Evolutionary conservation across 768 basidiomycete species (phyloP), one percentile per base, ranked within the genome.

Genomic region (Neoboletus subvelutipes): DNA sequence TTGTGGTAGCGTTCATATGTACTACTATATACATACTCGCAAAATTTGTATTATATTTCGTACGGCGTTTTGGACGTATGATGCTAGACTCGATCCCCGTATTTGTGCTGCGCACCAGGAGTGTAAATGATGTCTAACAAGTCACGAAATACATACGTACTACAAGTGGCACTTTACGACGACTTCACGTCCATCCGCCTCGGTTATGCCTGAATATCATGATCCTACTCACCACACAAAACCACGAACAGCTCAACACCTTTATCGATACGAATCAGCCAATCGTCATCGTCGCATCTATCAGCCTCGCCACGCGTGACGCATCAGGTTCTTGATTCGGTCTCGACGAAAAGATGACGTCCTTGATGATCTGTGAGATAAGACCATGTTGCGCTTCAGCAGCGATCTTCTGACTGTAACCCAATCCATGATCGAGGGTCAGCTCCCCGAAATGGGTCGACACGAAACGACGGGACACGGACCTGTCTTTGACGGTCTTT

Each of bases 401-500:
- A 0, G 94, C 86, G 52, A 98, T 92, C 65, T 90, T 94, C 40
- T 85, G 87, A 69, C 95, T 98, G 64, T 28, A 12, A 51, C 34
- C 31, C 5, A 31, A 36, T 5, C 28, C 26, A 7, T 12, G 7
- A 17, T 37, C 17, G 29, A 6, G 29, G 28, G 5, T 28, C 28
- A 28, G 28, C 5, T 28, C 28, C 28, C 31, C n/a, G 42, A 47
- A 20, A 34, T 3, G 34, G 11, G 53, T 13, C 22, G 36, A 46
- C 34, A 15, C 34, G 42, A 29, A 29, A 39, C 20, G 15, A 46
- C 43, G 15, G 4, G 20, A 42, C 28, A 73, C 77, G 50, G 58
- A 90, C 93, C 92, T 88, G 69, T 99, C 96, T 71, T 86, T 88
- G 28, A 95, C 90, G n/a, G 87, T 87, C 78, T 94, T 95, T 18